Percentiles rank a stretch among this genome's conserved stretches.
Evolutionary conservation across 2,329 filamentous ascomycete genomes (phyloP).

Genomic region (Eurotiales sp.): DNA sequence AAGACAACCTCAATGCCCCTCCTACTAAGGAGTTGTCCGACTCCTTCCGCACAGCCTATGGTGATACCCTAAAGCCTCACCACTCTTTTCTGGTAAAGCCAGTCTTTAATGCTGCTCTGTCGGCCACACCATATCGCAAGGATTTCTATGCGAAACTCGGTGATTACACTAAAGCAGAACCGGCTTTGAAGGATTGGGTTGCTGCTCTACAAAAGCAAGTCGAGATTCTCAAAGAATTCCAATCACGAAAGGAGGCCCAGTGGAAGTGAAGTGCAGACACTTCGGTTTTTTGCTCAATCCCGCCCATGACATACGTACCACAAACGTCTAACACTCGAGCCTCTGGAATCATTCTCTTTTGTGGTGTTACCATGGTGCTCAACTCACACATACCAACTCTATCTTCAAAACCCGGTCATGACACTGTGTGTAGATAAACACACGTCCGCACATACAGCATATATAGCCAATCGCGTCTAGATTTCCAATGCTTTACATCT

Average conservation of each 20-base stretch:
- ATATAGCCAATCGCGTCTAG: conserved; percentile 3
- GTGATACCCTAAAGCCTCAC: conserved; percentile 81
- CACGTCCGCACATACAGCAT: conserved; percentile 2
- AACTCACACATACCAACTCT: too few species aligned
- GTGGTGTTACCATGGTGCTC: conserved; percentile 14
- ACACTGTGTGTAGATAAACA: conserved; percentile 17
- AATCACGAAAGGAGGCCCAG: conserved; percentile 52
- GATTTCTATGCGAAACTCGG: conserved; percentile 88
- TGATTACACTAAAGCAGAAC: conserved; percentile 52
- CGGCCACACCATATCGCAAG: conserved; percentile 84
- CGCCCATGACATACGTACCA: neutral
- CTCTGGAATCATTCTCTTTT: conserved; percentile 2
- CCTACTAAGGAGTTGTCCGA: conserved; percentile 68
- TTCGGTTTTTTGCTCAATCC: neutral
- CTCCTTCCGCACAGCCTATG: conserved; percentile 85
- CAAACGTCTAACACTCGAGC: neutral
- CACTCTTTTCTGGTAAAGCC: conserved; percentile 88
- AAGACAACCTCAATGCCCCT: conserved; percentile 67
- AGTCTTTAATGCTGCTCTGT: conserved; percentile 89
- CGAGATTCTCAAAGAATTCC: conserved; percentile 66
- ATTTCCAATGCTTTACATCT: neutral
- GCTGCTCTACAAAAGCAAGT: conserved; percentile 73
- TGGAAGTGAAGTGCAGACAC: conserved; percentile 26
- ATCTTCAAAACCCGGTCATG: too few species aligned
- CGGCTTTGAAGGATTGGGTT: conserved; percentile 68